A percentile compares a stretch with the other conserved stretches of the same genome.
These are phyloP conservation scores for Fraxinus greggii DNA, from an alignment of 305 asterid genomes.

Conservation along the genomic window DNA sequence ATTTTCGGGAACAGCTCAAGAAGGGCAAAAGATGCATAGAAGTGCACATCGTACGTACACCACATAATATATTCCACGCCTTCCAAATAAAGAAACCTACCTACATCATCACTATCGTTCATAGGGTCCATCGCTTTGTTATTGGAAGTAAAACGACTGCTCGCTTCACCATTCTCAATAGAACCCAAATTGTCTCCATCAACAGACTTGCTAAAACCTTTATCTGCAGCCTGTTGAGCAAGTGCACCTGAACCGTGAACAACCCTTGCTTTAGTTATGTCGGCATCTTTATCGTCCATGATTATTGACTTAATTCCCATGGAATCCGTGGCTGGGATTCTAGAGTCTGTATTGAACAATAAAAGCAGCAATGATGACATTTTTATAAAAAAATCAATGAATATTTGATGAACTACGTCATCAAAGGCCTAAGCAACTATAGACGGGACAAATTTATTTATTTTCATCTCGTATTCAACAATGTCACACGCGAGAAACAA, in stretches of 20 bases:
- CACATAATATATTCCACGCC: conserved; percentile 98
- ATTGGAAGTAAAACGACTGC: conserved; percentile 31
- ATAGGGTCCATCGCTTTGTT: conserved; percentile 28
- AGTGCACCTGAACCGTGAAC: conserved; percentile 29
- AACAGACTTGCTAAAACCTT: conserved; percentile 29
- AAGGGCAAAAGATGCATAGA: conserved; percentile 97
- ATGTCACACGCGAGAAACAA: not conserved
- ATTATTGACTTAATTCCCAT: conserved; percentile 32
- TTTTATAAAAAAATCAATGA: not conserved
- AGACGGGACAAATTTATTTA: not conserved
- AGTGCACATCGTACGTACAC: conserved; percentile 98
- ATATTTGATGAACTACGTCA: not conserved
- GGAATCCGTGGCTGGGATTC: conserved; percentile 47
- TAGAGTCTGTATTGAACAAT: conserved; percentile 47
- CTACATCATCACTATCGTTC: conserved; percentile 66
- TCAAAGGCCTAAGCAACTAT: not conserved
- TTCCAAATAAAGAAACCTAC: conserved; percentile 87
- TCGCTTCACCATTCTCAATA: conserved; percentile 29
- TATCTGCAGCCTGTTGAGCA: conserved; percentile 29
- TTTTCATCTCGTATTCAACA: not conserved
- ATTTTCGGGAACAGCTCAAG: conserved; percentile 92
- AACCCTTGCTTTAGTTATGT: conserved; percentile 36
- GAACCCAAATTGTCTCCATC: conserved; percentile 30
- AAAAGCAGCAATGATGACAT: not conserved
- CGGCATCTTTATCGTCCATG: conserved; percentile 29